Base-by-base conservation (phyloP, 805 yeast species). In the Wickerhamiella sorbophila region DNA sequence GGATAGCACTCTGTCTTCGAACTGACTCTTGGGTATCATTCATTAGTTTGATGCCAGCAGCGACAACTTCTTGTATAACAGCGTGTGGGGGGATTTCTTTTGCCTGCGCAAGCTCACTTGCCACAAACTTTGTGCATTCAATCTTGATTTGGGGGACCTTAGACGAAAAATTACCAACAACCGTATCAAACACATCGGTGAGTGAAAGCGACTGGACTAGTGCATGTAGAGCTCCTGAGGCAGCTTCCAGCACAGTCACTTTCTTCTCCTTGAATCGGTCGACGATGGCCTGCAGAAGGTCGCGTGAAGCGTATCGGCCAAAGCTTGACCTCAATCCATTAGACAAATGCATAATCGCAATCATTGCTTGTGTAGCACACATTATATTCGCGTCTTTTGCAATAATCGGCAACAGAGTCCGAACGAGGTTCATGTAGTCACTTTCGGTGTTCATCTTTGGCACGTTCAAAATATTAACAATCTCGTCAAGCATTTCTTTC, bases 221-320 rank as follows among this genome's bases (percentile, higher is more conserved):
- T 74, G 80, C 71, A 57, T 78, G 81, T 40, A 87, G 63, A 0
- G 88, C 78, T 20, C 58, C 61, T 16, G 67, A 65, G n/a, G 88
- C 64, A 0, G 91, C 79, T 19, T 78, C 86, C 2, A 80, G 64
- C 0, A 85, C 91, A 3, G 78, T 64, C 20, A 72, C 77, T 54
- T 88, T 88, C 64, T 82, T 86, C 57, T 91, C 98, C 55, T 85
- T 87, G 12, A 83, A 73, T 51, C 96, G 70, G 49, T 85, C 95
- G 34, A 91, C 60, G 44, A 82, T 59, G 0, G 91, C 77, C 2
- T 62, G 59, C 20, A 84, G 63, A 1, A 83, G 69, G 1, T 68
- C 52, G 9, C 41, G 40, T 1, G 64, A 44, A 35, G 65, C 70
- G 56, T 80, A 79, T 46, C 64, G 70, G 18, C 64, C 67, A 53